Evolutionary conservation across 805 yeast species (phyloP).

Genomic region (Zygosaccharomyces rouxii): DNA sequence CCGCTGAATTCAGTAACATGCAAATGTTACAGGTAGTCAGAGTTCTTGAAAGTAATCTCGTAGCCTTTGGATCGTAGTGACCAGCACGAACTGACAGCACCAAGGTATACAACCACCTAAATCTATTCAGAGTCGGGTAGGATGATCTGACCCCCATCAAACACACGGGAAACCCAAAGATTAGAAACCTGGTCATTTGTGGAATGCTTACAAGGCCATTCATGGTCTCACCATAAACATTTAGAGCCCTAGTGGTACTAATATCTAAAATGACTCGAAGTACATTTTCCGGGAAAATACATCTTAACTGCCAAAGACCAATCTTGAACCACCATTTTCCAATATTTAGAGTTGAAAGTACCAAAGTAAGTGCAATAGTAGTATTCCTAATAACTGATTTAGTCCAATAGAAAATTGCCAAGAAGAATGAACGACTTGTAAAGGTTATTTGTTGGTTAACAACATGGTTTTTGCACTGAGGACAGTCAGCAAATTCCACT

Average conservation of each 20-base stretch:
- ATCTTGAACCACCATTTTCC: conserved; percentile 21
- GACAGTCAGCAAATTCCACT: conserved; percentile 16
- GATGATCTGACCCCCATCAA: conserved; percentile 11
- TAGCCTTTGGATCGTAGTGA: conserved; percentile 3
- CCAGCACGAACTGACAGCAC: conserved; percentile 12
- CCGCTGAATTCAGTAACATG: conserved; percentile 6
- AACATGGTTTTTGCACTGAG: conserved; percentile 21
- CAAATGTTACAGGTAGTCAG: conserved; percentile 8
- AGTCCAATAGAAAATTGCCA: conserved; percentile 2
- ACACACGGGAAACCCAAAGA: conserved; percentile 24
- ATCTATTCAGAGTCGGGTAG: conserved; percentile 7
- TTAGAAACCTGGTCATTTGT: conserved; percentile 12
- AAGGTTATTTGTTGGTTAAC: conserved; percentile 5
- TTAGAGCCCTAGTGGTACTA: conserved; percentile 28
- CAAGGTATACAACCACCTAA: conserved; percentile 21
- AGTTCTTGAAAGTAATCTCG: conserved; percentile 4
- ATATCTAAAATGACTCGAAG: conserved; percentile 22
- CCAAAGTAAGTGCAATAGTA: conserved; percentile 8
- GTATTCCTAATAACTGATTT: conserved; percentile 10
- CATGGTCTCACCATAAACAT: conserved; percentile 24
- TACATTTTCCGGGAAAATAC: conserved; percentile 27
- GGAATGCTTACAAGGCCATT: conserved; percentile 24
- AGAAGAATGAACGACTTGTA: conserved; percentile 10
- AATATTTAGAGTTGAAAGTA: conserved; percentile 15
- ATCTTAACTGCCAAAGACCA: conserved; percentile 28